Evolutionary conservation across 2,329 filamentous ascomycete genomes (phyloP), one percentile per base, ranked within the genome.

Genomic region (Paraphoma chrysanthemicola): DNA sequence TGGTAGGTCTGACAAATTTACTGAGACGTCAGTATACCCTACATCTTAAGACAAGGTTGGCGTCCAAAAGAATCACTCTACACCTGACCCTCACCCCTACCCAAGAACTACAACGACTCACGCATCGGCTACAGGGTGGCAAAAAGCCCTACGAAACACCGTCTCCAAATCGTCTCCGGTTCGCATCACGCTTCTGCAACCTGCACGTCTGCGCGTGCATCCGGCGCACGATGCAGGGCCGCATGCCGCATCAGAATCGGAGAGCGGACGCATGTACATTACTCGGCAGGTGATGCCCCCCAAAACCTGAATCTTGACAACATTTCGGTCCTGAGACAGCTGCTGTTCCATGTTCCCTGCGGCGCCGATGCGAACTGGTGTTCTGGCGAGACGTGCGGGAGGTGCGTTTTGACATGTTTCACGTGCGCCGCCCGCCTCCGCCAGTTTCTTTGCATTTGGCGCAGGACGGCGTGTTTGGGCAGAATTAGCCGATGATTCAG

Each of bases 231-330:
- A 55, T 54, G 59, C 56, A 59, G 51, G 56, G 57, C 38, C 39
- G 53, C 36, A 41, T 54, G 51, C 57, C 16, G 28, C 43, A 45
- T 23, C 28, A 45, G n/a, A 14, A 45, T 23, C 43, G 28, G n/a
- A 44, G 12, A 6, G 50, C 57, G 59, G 49, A 59, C 31, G 59
- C 56, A 61, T 49, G 59, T 51, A 49, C 57, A 55, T 59, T 62
- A 61, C 59, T 63, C 58, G 57, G 52, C 60, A 63, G 45, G 16
- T 4, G 11, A 23, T 23, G 23, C 23, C 23, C 23, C 23, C n/a
- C 28, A 31, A 17, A 17, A n/a, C 41, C 8, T 29, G 36, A 33
- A 43, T 43, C 43, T 41, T 38, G 44, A 41, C 6, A 42, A 43
- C 38, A 39, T 43, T 23, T 23, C 23, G 23, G 23, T 23, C 23